Base-by-base conservation (phyloP, 106 monocot species). In the Allium sativum region DNA sequence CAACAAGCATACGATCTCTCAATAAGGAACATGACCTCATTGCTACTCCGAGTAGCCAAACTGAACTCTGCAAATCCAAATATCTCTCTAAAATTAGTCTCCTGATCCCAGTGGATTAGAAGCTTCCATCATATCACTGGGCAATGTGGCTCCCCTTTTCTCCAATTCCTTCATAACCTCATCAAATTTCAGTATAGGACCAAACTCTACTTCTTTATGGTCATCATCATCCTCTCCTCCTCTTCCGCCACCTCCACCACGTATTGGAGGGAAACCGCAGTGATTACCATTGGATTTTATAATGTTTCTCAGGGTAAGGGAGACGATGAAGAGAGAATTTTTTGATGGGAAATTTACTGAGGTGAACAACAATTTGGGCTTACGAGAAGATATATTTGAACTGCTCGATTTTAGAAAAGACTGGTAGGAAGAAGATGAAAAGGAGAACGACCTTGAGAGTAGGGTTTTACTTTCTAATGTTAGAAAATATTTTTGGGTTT, bases 1-100 rank as follows among this genome's bases (percentile, higher is more conserved):
- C 88, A 65, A 78, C 88, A 59, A 88, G 81, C 88, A 88, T 88
- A 52, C 77, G 62, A 22, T 88, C 81, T 4, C 88, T 71, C 8
- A 88, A 52, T 13, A 80, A 17, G 18, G 75, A 71, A 50, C 79
- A 78, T 9, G 68, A 75, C 65, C 53, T 73, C 61, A 88, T 70
- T 15, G 72, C 72, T 22, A 73, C 11, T 40, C 84, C 81, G 21
- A 88, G 58, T 8, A 80, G 88, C 84, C 88, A 74, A 43, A 18
- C 79, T 21, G 77, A 74, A 55, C 60, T 74, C 92, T 92, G 87
- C 76, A 92, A 45, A 15, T 92, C 81, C 44, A 92, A 18, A 59
- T 88, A 92, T 68, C 87, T 78, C 20, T 65, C 61, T 0, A 92
- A 75, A 53, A 92, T 59, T 12, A 88, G 44, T 65, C 88, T 68